These are phyloP conservation scores for Saccharum spontaneum DNA, from an alignment of 176 grass and related monocot species.

Conservation along the genomic window DNA sequence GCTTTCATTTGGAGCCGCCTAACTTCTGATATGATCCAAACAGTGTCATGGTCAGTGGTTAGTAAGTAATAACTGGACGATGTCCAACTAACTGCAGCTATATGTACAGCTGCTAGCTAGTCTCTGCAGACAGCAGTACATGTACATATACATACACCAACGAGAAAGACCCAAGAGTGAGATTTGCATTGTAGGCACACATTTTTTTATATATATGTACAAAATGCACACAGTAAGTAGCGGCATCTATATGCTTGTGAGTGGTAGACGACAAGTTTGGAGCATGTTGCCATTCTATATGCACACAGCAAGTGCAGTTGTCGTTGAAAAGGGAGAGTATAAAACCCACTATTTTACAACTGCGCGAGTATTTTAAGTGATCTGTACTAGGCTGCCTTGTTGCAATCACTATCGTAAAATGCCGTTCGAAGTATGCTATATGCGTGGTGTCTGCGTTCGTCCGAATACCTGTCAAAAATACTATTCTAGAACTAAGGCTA, in stretches of 20 bases:
- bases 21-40: not conserved
- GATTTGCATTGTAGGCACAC: constrained; percentile 12
- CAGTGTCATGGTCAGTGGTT: not conserved
- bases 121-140: not conserved
- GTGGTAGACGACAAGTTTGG: constrained; percentile 22
- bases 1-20: constrained; percentile 14
- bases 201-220: not conserved
- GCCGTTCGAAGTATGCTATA: not conserved
- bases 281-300: not conserved
- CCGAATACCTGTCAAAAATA: not conserved
- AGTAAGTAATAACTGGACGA: not conserved
- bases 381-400: not conserved
- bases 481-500: too few relatives aligned
- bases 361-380: not conserved
- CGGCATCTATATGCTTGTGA: not conserved
- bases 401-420: not conserved
- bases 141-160: not conserved
- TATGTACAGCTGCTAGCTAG: not conserved
- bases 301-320: constrained; percentile 18
- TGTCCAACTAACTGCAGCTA: not conserved
- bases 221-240: not conserved
- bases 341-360: not conserved
- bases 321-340: not conserved
- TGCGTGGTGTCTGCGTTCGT: not conserved
- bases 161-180: constrained; percentile 35